These are phyloP conservation scores for Phytopythium cucurbitacearum DNA, from an alignment of 352 stramenopile species.

Conservation along the genomic window DNA sequence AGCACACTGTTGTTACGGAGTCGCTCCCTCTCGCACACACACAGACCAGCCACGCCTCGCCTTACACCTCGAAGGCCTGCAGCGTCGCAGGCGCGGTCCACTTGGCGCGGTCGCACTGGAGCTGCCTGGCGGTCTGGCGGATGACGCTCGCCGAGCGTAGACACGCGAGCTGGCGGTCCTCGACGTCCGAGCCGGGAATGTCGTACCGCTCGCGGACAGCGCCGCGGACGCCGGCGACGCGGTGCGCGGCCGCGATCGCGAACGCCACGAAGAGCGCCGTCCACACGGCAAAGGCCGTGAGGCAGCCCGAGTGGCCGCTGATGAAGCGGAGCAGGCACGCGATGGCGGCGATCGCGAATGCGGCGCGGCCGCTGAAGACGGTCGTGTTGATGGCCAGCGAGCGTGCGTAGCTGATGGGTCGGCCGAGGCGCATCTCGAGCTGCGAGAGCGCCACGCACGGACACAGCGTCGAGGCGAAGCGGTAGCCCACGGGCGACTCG, in stretches of 20 bases:
- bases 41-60: neutral
- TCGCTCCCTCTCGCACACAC: too few relatives aligned
- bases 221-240: slow-evolving; percentile 21
- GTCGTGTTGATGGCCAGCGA: slow-evolving; percentile 13
- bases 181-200: slow-evolving; percentile 24
- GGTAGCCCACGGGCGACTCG: slow-evolving; percentile 20
- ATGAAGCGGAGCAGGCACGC: slow-evolving; percentile 10
- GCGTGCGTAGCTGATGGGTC: slow-evolving; percentile 12
- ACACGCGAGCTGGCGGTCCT: slow-evolving; percentile 19
- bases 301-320: slow-evolving; percentile 6
- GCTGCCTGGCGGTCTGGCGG: slow-evolving; percentile 32
- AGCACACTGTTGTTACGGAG: too few relatives aligned
- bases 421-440: slow-evolving; percentile 26
- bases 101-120: slow-evolving; percentile 35
- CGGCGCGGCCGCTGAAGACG: slow-evolving; percentile 17
- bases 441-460: slow-evolving; percentile 27
- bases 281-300: slow-evolving; percentile 12
- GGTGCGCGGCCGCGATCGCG: slow-evolving; percentile 13
- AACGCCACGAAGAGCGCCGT: slow-evolving; percentile 14
- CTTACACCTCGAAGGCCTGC: slow-evolving; percentile 33
- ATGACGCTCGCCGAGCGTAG: slow-evolving; percentile 24
- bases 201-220: slow-evolving; percentile 26
- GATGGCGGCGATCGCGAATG: slow-evolving; percentile 17
- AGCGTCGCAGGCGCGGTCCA: slow-evolving; percentile 26
- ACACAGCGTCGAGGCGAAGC: slow-evolving; percentile 29